These are phyloP conservation scores for Eutreptiella sp. DNA, from an alignment of 208 protist species.

Conservation along the genomic window DNA sequence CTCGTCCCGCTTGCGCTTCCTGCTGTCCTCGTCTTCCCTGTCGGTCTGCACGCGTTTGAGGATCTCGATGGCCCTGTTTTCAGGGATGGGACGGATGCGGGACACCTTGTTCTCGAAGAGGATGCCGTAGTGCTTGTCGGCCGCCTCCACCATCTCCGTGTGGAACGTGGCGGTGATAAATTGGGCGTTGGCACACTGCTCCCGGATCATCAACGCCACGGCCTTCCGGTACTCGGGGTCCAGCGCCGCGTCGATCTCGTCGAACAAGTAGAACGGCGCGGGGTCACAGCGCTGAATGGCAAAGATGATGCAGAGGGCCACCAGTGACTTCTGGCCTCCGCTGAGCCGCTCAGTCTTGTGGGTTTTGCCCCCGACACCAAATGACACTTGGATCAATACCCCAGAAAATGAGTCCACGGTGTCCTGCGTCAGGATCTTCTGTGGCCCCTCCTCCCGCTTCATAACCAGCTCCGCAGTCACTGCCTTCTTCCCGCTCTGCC, in stretches of 20 bases:
- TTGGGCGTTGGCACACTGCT: constrained; percentile 81
- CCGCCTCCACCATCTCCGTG: constrained; percentile 85
- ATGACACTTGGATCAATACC: constrained; percentile 81
- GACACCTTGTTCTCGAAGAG: constrained; percentile 90
- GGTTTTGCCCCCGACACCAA: constrained; percentile 60
- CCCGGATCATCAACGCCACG: constrained; percentile 82
- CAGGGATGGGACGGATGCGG: no score
- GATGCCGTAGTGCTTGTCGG: constrained; percentile 87
- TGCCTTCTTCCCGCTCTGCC: constrained; percentile 74
- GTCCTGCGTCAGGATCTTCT: constrained; percentile 5
- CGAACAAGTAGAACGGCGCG: constrained; percentile 99
- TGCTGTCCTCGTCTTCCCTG: no score
- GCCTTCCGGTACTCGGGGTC: constrained; percentile 88
- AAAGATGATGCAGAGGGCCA: constrained; percentile 98
- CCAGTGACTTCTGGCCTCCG: constrained; percentile 96
- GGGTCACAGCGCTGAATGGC: constrained; percentile 97
- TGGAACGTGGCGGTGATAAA: constrained; percentile 98
- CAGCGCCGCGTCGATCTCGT: constrained; percentile 98
- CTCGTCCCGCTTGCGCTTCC: no score
- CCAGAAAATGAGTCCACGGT: constrained; percentile 73
- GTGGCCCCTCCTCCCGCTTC: constrained; percentile 19
- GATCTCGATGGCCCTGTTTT: no score
- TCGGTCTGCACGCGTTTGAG: no score
- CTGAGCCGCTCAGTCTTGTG: constrained; percentile 69
- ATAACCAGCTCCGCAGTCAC: constrained; percentile 67